These are phyloP conservation scores for Ochromonas danica DNA, from an alignment of 108 stramenopile species.

Conservation along the genomic window DNA sequence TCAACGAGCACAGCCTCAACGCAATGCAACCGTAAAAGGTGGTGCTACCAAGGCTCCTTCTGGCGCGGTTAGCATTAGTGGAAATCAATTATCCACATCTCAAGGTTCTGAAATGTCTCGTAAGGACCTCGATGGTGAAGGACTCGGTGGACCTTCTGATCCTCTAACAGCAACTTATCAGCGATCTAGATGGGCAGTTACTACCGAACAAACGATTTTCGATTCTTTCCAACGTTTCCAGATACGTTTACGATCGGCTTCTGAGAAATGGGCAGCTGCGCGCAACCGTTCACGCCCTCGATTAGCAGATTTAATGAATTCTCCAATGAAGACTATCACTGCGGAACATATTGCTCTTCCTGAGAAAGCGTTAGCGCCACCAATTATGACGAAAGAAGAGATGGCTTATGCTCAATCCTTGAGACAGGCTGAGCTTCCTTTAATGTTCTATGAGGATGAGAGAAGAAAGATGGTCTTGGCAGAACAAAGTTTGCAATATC, in stretches of 20 bases:
- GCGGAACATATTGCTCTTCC: neutral
- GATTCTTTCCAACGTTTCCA: constrained; percentile 2
- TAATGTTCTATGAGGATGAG: constrained; percentile 8
- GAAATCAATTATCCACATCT: neutral
- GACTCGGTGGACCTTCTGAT: neutral
- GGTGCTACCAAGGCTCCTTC: neutral
- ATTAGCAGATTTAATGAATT: neutral
- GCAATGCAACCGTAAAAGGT: neutral
- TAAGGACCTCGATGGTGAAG: neutral
- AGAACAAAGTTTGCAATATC: neutral
- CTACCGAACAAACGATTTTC: neutral
- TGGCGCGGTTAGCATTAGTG: neutral
- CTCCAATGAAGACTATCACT: neutral
- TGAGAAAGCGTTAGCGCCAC: neutral
- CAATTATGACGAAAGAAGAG: neutral
- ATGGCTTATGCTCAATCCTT: neutral
- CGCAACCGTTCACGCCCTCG: neutral
- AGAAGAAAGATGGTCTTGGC: neutral
- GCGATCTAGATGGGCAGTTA: neutral
- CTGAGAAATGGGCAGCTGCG: neutral
- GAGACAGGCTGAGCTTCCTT: neutral
- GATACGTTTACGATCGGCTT: neutral
- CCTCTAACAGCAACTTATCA: neutral
- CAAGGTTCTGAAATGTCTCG: neutral
- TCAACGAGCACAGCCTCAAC: neutral